phyloP scores from a whole-genome alignment of 345 rosid genomes.

The Ceriops tagal region DNA sequence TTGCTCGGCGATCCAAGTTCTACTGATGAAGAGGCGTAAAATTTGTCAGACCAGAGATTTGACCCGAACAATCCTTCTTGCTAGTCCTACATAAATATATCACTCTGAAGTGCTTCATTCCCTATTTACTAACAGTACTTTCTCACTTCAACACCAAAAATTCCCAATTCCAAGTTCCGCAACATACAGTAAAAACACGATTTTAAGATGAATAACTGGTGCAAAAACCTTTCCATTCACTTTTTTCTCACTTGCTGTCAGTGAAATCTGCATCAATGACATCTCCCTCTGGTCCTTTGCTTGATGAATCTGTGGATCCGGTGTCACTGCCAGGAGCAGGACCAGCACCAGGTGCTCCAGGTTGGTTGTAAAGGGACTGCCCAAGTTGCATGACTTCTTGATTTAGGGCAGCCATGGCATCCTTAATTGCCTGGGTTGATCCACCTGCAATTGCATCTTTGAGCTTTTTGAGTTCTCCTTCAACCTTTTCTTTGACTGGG shows the following conservation, averaged over 20 bases:
- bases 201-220: constrained; percentile 1
- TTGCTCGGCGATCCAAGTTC: too few species aligned
- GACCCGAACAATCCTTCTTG: not conserved
- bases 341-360: constrained; percentile 56
- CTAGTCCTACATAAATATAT: not conserved
- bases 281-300: constrained; percentile 75
- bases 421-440: constrained; percentile 74
- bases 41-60: too few species aligned
- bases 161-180: constrained; percentile 3
- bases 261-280: constrained; percentile 91
- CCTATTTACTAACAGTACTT: not conserved
- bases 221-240: constrained; percentile 1
- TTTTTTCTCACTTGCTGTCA: constrained; percentile 62
- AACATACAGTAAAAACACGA: constrained; percentile 16
- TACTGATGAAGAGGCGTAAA: too few species aligned
- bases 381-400: constrained; percentile 97
- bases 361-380: constrained; percentile 85
- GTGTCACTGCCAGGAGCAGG: constrained; percentile 54
- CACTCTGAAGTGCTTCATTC: constrained; percentile 3
- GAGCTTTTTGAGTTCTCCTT: constrained; percentile 76
- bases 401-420: constrained; percentile 78
- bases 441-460: constrained; percentile 67
- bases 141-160: not conserved
- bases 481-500: constrained; percentile 80
- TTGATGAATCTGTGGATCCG: constrained; percentile 51